A percentile compares a stretch with the other conserved stretches of the same genome.
phyloP scores from a whole-genome alignment of 139 green algal species.

The Spirogloea muscicola region DNA sequence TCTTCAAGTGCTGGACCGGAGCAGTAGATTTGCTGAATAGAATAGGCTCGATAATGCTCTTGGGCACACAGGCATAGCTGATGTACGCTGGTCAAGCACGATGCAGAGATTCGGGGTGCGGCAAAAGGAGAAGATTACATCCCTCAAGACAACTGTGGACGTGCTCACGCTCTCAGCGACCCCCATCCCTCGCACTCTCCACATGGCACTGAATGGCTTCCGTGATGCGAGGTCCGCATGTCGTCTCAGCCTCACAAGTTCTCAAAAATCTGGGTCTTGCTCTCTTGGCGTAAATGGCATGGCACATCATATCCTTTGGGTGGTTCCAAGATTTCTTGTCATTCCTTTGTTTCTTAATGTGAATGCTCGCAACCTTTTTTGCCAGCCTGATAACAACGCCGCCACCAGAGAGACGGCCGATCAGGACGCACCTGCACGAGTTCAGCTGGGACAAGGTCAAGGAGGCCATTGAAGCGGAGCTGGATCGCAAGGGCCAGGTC shows the following conservation, averaged over 20 bases:
- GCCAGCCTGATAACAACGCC: constrained; percentile 50
- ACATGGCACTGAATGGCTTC: constrained; percentile 51
- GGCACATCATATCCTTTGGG: too few relatives aligned
- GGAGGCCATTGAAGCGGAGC: constrained; percentile 38
- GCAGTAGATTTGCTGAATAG: too few relatives aligned
- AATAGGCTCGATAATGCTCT: too few relatives aligned
- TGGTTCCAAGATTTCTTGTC: too few relatives aligned
- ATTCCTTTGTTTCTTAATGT: too few relatives aligned
- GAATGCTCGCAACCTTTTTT: too few relatives aligned
- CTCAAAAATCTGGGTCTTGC: too few relatives aligned
- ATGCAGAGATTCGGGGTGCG: constrained; percentile 54
- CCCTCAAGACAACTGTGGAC: constrained; percentile 49
- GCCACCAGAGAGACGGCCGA: constrained; percentile 44
- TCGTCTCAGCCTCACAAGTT: too few relatives aligned
- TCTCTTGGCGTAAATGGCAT: too few relatives aligned
- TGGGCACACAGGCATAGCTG: too few relatives aligned
- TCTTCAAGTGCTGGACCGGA: too few relatives aligned
- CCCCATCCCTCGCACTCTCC: constrained; percentile 55
- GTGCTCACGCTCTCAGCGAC: constrained; percentile 57
- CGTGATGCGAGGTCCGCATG: constrained; percentile 32
- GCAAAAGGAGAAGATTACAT: constrained; percentile 54
- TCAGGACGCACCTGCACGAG: constrained; percentile 43
- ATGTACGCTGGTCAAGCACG: too few relatives aligned
- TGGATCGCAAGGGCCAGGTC: constrained; percentile 43
- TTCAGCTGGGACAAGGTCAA: constrained; percentile 13